Conservation (phyloP, 1,284 basidiomycete species). For the Stygiomarasmius scandens region DNA sequence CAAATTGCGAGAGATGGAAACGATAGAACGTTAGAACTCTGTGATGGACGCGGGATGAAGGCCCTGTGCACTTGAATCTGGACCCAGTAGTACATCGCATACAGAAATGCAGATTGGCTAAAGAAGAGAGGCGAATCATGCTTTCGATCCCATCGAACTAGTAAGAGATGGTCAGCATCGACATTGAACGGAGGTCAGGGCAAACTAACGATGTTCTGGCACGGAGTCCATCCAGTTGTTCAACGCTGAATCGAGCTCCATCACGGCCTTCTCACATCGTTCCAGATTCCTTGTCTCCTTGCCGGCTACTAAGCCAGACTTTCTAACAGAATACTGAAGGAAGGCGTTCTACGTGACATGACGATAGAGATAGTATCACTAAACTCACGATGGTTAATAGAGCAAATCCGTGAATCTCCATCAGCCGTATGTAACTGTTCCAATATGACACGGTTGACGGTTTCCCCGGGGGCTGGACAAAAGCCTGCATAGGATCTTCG, state of each 20-base stretch:
- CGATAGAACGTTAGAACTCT: slow-evolving; percentile 31
- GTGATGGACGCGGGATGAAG: slow-evolving; percentile 45
- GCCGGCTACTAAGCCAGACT: slow-evolving; percentile 34
- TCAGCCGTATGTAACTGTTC: slow-evolving; percentile 53
- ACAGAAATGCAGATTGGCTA: slow-evolving; percentile 61
- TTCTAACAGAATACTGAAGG: slow-evolving; percentile 57
- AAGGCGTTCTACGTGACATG: not conserved
- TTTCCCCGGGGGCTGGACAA: slow-evolving; percentile 49
- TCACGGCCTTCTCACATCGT: slow-evolving; percentile 44
- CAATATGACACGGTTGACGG: slow-evolving; percentile 52
- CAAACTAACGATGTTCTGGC: slow-evolving; percentile 32
- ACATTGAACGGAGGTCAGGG: not conserved
- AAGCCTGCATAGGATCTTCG: slow-evolving; percentile 42
- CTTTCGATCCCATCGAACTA: slow-evolving; percentile 66
- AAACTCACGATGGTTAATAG: slow-evolving; percentile 54
- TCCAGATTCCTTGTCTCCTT: slow-evolving; percentile 43
- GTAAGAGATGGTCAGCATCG: not conserved
- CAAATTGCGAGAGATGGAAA: slow-evolving; percentile 27
- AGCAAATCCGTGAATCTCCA: slow-evolving; percentile 58
- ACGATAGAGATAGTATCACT: not conserved
- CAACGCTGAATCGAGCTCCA: slow-evolving; percentile 11
- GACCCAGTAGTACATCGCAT: slow-evolving; percentile 60
- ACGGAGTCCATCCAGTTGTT: slow-evolving; percentile 12
- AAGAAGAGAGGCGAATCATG: slow-evolving; percentile 52
- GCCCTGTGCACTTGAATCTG: slow-evolving; percentile 63